Evolutionary conservation across 208 protist species (phyloP).

Genomic region (Leishmania lainsoni): DNA sequence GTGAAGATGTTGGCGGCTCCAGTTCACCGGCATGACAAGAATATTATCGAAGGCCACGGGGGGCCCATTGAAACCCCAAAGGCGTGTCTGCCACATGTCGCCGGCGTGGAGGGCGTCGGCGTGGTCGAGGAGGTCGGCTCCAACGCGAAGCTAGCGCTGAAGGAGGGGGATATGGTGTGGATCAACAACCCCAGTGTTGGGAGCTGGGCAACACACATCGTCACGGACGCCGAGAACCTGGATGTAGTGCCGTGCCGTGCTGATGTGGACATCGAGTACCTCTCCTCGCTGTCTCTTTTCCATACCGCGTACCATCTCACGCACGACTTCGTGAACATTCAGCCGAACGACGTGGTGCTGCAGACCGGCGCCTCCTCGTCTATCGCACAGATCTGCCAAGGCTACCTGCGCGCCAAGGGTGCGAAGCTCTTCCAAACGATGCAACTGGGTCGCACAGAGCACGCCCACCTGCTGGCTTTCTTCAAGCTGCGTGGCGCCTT

Average conservation of each 20-base stretch:
- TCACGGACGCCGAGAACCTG: constrained; percentile 84
- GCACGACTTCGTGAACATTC: constrained; percentile 93
- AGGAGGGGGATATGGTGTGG: constrained; percentile 94
- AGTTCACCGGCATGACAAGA: constrained; percentile 97
- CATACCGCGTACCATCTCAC: constrained; percentile 96
- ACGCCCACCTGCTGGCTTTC: constrained; percentile 80
- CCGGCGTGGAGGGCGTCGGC: constrained; percentile 95
- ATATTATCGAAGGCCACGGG: constrained; percentile 93
- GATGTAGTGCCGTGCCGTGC: constrained; percentile 89
- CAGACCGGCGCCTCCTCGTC: constrained; percentile 88
- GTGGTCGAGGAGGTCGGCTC: constrained; percentile 94
- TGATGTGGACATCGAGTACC: constrained; percentile 93
- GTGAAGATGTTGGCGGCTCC: constrained; percentile 96
- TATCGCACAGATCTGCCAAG: constrained; percentile 88
- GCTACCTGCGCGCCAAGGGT: constrained; percentile 82
- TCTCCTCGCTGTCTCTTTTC: constrained; percentile 94
- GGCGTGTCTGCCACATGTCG: constrained; percentile 57
- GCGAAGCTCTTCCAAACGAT: constrained; percentile 91
- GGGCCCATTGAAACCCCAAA: constrained; percentile 34
- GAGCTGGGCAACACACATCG: constrained; percentile 91
- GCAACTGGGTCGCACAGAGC: constrained; percentile 90
- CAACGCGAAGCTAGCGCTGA: constrained; percentile 59
- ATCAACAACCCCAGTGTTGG: constrained; percentile 88
- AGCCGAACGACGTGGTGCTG: constrained; percentile 88
- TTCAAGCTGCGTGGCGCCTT: constrained; percentile 85